Evolutionary conservation across 805 yeast species (phyloP).

Genomic region (Wickerhamiella shivajii): DNA sequence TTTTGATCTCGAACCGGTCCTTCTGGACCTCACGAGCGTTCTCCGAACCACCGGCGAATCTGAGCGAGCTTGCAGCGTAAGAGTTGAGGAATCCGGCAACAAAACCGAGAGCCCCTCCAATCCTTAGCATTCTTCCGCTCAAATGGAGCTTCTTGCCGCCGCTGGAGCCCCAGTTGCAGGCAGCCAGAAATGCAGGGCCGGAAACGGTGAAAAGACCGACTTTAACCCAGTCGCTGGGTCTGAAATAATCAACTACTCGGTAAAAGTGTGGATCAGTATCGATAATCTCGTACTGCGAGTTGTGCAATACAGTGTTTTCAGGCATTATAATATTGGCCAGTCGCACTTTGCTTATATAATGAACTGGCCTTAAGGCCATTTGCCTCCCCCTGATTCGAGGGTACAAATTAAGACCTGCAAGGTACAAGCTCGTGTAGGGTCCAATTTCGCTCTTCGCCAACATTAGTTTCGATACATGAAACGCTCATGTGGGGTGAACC

Average conservation of each 20-base stretch:
- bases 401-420: no score
- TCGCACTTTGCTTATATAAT: no score
- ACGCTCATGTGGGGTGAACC: no score
- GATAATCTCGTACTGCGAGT: conserved; percentile 32
- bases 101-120: conserved; percentile 46
- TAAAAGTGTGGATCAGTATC: conserved; percentile 68
- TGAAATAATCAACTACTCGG: conserved; percentile 58
- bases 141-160: conserved; percentile 33
- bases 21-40: conserved; percentile 52
- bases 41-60: conserved; percentile 70
- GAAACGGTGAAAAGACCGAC: conserved; percentile 35
- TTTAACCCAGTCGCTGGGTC: conserved; percentile 47
- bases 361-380: no score
- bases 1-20: conserved; percentile 63
- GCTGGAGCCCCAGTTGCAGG: conserved; percentile 36
- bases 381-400: no score
- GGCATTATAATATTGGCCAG: conserved; percentile 15
- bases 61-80: conserved; percentile 46
- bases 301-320: conserved; percentile 18
- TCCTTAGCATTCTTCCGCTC: conserved; percentile 47
- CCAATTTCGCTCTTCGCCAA: no score
- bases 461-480: no score
- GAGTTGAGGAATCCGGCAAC: conserved; percentile 63
- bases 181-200: conserved; percentile 34
- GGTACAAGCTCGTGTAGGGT: no score